Percentiles rank a stretch among this genome's conserved stretches.
phyloP scores from a whole-genome alignment of 495 filamentous ascomycete genomes.

The Aspergillus panamensis region DNA sequence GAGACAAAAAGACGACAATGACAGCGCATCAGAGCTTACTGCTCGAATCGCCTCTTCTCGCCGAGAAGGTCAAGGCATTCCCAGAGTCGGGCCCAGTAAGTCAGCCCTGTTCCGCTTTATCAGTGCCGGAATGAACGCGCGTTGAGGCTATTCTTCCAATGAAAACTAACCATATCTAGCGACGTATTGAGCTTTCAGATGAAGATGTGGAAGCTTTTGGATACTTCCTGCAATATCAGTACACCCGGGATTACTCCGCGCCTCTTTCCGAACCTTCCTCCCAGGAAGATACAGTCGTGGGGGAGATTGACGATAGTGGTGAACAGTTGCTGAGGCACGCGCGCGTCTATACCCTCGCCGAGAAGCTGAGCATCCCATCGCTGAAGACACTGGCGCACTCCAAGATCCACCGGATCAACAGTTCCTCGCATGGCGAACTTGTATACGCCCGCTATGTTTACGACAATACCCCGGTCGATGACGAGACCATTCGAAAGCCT shows the following conservation, averaged over 20 bases:
- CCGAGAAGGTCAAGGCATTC: conserved; percentile 56
- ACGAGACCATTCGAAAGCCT: conserved; percentile 71
- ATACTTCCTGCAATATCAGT: conserved; percentile 88
- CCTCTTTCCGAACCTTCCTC: conserved; percentile 49
- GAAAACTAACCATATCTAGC: conserved; percentile 26
- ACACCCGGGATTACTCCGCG: conserved; percentile 87
- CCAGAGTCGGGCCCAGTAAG: conserved; percentile 37
- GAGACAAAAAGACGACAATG: conserved; percentile 57
- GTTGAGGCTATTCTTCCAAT: not conserved
- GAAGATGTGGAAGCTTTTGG: conserved; percentile 79
- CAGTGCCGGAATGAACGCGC: not conserved
- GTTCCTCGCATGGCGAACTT: conserved; percentile 82
- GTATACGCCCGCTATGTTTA: conserved; percentile 90
- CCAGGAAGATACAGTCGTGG: conserved; percentile 55
- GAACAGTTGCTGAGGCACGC: conserved; percentile 81
- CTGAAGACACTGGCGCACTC: conserved; percentile 74
- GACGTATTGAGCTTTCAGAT: conserved; percentile 62
- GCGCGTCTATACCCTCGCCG: conserved; percentile 81
- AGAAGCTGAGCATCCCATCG: conserved; percentile 68
- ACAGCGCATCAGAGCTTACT: conserved; percentile 79
- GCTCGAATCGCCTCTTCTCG: conserved; percentile 67
- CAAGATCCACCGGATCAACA: conserved; percentile 87
- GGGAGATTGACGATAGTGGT: conserved; percentile 64
- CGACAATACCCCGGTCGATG: conserved; percentile 63
- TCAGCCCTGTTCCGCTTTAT: not conserved